Evolutionary conservation across 495 filamentous ascomycete genomes (phyloP).

Genomic region (Ascodesmis nigricans): DNA sequence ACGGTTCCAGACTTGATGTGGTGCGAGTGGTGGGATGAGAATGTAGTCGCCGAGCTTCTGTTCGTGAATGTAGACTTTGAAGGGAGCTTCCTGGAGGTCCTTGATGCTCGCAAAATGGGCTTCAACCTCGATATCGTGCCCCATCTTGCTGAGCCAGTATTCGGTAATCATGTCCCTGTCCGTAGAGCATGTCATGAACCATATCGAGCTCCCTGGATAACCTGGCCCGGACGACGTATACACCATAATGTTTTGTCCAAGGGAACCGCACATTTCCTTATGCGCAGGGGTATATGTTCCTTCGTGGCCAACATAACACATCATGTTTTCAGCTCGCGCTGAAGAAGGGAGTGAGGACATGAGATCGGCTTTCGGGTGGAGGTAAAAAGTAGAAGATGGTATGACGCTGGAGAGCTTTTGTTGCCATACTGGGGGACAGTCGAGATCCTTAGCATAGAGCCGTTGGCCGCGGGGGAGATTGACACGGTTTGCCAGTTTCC

Average conservation of each 20-base stretch:
- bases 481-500: constrained; percentile 52
- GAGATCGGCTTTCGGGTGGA: constrained; percentile 58
- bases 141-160: constrained; percentile 75
- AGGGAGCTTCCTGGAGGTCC: constrained; percentile 80
- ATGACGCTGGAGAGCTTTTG: constrained; percentile 53
- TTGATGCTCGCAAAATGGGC: constrained; percentile 86
- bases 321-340: constrained; percentile 85
- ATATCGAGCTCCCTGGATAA: constrained; percentile 65
- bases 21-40: constrained; percentile 82
- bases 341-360: constrained; percentile 75
- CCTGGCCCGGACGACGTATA: constrained; percentile 46
- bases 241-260: constrained; percentile 97
- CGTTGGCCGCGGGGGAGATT: constrained; percentile 45
- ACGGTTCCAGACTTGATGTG: constrained; percentile 96
- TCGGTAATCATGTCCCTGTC: constrained; percentile 73
- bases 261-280: constrained; percentile 88
- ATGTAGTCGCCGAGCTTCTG: constrained; percentile 89
- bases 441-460: constrained; percentile 87
- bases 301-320: constrained; percentile 97
- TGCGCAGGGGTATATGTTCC: constrained; percentile 93
- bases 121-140: constrained; percentile 90
- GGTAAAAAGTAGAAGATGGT: constrained; percentile 59
- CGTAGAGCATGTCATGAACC: constrained; percentile 92
- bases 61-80: constrained; percentile 79
- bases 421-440: constrained; percentile 69